phyloP scores from a whole-genome alignment of 2,329 filamentous ascomycete species.

The Cladorrhinum sp. region DNA sequence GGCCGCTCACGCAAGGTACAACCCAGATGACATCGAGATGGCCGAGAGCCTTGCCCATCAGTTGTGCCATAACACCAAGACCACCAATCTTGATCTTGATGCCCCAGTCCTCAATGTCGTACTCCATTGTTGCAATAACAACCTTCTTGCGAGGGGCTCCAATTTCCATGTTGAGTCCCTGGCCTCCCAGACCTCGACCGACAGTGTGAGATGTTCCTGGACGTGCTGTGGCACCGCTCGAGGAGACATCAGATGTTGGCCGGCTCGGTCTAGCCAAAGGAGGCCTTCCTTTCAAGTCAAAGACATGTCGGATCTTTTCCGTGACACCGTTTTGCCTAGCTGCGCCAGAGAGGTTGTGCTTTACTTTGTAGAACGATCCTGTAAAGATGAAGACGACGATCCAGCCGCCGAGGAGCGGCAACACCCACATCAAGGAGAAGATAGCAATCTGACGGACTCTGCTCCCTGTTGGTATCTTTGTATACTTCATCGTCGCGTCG shows the following conservation, averaged over 20 bases:
- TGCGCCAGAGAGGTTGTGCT: conserved; percentile 29
- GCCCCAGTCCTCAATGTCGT: conserved; percentile 66
- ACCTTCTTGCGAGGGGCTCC: conserved; percentile 41
- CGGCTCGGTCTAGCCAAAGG: conserved; percentile 20
- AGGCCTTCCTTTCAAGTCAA: conserved; percentile 16
- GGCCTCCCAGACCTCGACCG: neutral
- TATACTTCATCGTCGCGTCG: conserved; percentile 51
- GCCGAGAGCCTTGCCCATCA: conserved; percentile 63
- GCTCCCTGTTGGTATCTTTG: conserved; percentile 51
- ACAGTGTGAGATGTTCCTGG: conserved; percentile 32
- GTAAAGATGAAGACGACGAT: conserved; percentile 54
- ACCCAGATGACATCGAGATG: conserved; percentile 65
- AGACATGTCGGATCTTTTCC: conserved; percentile 17
- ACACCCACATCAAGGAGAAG: conserved; percentile 49
- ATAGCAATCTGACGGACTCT: conserved; percentile 51
- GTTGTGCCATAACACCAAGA: conserved; percentile 65
- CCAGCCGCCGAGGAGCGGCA: conserved; percentile 50
- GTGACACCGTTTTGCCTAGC: conserved; percentile 23
- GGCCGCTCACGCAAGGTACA: conserved; percentile 57
- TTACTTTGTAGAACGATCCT: conserved; percentile 57
- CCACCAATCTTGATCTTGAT: conserved; percentile 70
- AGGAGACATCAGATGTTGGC: conserved; percentile 26
- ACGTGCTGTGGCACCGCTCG: conserved; percentile 17
- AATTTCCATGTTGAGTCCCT: conserved; percentile 17
- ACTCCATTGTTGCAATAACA: conserved; percentile 68